Base-by-base conservation (phyloP, 2,329 filamentous ascomycete species). In the Colletotrichum somersetense region DNA sequence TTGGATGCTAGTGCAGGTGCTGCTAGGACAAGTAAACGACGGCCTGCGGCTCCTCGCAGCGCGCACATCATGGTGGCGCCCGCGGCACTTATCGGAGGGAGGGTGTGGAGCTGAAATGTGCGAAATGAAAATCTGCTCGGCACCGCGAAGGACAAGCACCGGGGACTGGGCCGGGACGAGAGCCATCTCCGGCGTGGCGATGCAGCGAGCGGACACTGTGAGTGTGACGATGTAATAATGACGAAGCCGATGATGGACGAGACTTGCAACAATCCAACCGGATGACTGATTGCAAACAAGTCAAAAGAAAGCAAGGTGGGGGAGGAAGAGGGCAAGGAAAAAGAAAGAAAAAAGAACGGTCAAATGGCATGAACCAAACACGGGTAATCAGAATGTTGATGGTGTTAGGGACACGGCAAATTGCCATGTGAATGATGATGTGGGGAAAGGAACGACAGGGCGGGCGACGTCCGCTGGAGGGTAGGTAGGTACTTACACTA, bases 121-220 rank as follows among this genome's bases (percentile, higher is more conserved):
- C 33, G 33, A 23, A 66, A 50, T 40, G 35, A 33, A 48, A 33
- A n/a, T 23, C 55, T 52, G 33, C 50, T n/a, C 20, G 30, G 23
- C 18, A 66, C 23, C 63, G n/a, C n/a, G 53, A 53, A 50, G 58
- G 62, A 61, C 57, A 55, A 56, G 65, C 57, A 62, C 33, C 44
- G 33, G 44, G 52, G 57, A 61, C 35, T 40, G 30, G 57, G 33
- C n/a, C 23, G 33, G 46, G 35, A 65, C 50, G 23, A 26, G 58
- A 35, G 50, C 6, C 33, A 35, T 59, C 23, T 20, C 26, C 53
- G 66, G 58, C 62, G 18, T 33, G 61, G 48, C 35, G 35, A 40
- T 63, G 30, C 55, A 20, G 55, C 55, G 16, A 40, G 58, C 53
- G 44, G 62, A 59, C 62, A 71, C 48, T 44, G 62, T 61, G 53